These are phyloP conservation scores for Pestalotiopsis sp. DNA, from an alignment of 2,329 filamentous ascomycete species.

Conservation along the genomic window DNA sequence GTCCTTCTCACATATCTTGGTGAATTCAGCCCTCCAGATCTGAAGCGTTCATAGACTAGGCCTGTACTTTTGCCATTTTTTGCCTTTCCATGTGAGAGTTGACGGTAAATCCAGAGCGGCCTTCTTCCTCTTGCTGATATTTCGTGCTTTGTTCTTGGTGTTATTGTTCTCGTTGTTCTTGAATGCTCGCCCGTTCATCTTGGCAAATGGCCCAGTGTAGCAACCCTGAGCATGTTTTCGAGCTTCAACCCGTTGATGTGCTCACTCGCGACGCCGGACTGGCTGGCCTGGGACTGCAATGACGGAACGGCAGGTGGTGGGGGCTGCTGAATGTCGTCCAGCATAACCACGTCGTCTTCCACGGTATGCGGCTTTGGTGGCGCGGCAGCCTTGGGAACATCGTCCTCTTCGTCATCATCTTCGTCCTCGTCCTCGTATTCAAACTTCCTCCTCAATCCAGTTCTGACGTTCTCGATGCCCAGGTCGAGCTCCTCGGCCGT, in stretches of 20 bases:
- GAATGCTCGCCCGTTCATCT: background rate
- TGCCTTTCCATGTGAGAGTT: background rate
- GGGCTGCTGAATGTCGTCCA: conserved; percentile 27
- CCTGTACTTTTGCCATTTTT: background rate
- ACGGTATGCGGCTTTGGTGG: conserved; percentile 13
- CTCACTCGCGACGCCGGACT: conserved; percentile 19
- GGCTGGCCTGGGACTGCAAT: conserved; percentile 22
- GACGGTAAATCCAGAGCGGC: background rate
- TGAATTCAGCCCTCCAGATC: background rate
- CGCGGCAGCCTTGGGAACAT: conserved; percentile 30
- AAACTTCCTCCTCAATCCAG: conserved; percentile 63
- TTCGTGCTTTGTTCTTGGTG: background rate
- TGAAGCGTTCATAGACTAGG: background rate
- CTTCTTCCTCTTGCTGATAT: background rate
- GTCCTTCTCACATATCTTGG: background rate
- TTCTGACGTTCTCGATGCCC: conserved; percentile 71
- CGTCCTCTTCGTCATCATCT: conserved; percentile 53
- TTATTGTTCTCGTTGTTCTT: background rate
- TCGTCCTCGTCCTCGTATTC: conserved; percentile 62
- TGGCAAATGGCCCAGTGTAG: conserved; percentile 21
- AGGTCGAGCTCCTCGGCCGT: conserved; percentile 69
- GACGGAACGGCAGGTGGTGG: conserved; percentile 29
- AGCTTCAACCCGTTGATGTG: conserved; percentile 25
- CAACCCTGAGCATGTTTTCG: conserved; percentile 27
- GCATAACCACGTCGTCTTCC: conserved; percentile 31